A percentile compares a stretch with the other conserved stretches of the same genome.
Evolutionary conservation across 495 filamentous ascomycete species (phyloP).

Genomic region (Hyaloscypha variabilis): DNA sequence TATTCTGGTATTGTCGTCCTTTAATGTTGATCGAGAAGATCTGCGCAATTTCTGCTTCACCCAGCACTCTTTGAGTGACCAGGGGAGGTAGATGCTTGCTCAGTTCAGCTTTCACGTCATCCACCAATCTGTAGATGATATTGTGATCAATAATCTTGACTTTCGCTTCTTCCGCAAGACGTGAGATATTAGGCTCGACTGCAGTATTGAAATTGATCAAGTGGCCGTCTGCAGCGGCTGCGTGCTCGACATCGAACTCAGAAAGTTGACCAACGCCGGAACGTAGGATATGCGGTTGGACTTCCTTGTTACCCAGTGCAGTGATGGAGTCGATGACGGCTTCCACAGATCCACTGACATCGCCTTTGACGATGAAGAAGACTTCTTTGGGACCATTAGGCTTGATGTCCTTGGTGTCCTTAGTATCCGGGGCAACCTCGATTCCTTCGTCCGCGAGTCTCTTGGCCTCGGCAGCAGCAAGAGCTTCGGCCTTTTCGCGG

Average conservation of each 20-base stretch:
- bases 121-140: constrained; percentile 89
- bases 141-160: constrained; percentile 84
- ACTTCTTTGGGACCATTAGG: constrained; percentile 62
- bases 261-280: constrained; percentile 75
- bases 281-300: constrained; percentile 75
- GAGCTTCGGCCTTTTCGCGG: constrained; percentile 43
- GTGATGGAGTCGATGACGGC: constrained; percentile 76
- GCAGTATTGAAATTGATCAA: constrained; percentile 87
- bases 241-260: constrained; percentile 90
- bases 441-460: constrained; percentile 18
- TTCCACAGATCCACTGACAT: constrained; percentile 92
- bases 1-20: constrained; percentile 63
- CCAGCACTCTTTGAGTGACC: constrained; percentile 68
- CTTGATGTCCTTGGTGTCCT: constrained; percentile 31
- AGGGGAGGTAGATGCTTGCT: constrained; percentile 66
- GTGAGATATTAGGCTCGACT: constrained; percentile 67
- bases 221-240: constrained; percentile 66
- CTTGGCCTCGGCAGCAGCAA: constrained; percentile 36
- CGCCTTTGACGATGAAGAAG: constrained; percentile 86
- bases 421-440: constrained; percentile 10
- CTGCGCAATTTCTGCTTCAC: constrained; percentile 85
- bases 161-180: constrained; percentile 66
- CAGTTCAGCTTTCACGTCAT: constrained; percentile 74
- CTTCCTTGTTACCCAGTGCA: constrained; percentile 79
- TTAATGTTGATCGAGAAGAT: constrained; percentile 83